Evolutionary conservation across 1,284 basidiomycete genomes (phyloP).

Genomic region (Psilocybe mexicana): DNA sequence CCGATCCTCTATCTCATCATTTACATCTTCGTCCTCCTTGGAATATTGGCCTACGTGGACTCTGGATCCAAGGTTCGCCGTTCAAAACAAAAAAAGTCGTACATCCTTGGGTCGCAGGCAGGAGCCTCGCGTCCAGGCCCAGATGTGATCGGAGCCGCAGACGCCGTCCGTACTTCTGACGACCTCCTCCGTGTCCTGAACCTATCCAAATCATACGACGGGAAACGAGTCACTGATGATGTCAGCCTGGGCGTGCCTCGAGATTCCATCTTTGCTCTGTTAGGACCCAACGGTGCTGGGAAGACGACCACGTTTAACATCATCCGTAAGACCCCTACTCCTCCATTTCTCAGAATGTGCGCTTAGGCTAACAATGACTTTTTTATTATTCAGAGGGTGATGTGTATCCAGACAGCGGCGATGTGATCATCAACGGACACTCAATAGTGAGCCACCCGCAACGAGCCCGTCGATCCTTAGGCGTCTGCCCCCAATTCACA

Average conservation of each 20-base stretch:
- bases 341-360: background rate
- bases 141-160: background rate
- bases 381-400: slow-evolving; percentile 14
- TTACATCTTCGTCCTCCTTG: slow-evolving; percentile 31
- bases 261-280: slow-evolving; percentile 68
- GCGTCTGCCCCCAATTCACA: slow-evolving; percentile 83
- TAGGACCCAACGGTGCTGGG: slow-evolving; percentile 81
- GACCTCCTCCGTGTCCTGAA: slow-evolving; percentile 64
- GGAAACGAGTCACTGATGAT: slow-evolving; percentile 66
- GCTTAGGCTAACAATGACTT: slow-evolving; percentile 12
- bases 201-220: slow-evolving; percentile 61
- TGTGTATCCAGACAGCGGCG: slow-evolving; percentile 54
- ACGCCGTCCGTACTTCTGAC: slow-evolving; percentile 39
- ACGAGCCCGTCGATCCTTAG: slow-evolving; percentile 63
- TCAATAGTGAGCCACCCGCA: slow-evolving; percentile 65
- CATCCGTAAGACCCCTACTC: slow-evolving; percentile 48
- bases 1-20: slow-evolving; percentile 75
- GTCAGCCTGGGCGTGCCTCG: slow-evolving; percentile 67
- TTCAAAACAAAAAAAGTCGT: background rate
- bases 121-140: background rate
- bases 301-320: slow-evolving; percentile 80
- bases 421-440: slow-evolving; percentile 63
- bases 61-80: slow-evolving; percentile 24
- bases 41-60: slow-evolving; percentile 35
- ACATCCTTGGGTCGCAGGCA: background rate